Evolutionary conservation across 805 yeast species (phyloP).

Genomic region (Gaillardinia entomophila): DNA sequence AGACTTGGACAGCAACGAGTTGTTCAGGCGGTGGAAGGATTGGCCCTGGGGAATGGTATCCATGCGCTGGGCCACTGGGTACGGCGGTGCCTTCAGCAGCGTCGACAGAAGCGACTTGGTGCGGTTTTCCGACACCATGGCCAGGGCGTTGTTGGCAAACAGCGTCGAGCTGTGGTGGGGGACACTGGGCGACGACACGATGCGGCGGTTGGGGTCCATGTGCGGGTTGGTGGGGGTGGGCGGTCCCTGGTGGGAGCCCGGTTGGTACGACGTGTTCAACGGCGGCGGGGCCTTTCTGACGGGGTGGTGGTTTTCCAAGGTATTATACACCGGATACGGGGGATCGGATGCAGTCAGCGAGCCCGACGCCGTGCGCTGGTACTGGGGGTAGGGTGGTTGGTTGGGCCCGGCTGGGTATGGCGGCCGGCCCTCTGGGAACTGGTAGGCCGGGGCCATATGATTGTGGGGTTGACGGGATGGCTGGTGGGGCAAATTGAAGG

Average conservation of each 20-base stretch:
- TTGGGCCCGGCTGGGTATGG: too few species aligned
- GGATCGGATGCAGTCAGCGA: too few species aligned
- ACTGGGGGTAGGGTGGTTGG: too few species aligned
- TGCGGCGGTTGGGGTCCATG: slow-evolving; percentile 10
- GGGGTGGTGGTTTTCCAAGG: neutral
- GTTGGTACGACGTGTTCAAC: too few species aligned
- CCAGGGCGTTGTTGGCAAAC: neutral
- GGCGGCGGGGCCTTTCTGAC: neutral
- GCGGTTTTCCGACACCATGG: slow-evolving; percentile 13
- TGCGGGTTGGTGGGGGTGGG: slow-evolving; percentile 12
- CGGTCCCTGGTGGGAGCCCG: slow-evolving; percentile 11
- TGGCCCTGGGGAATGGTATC: slow-evolving; percentile 5
- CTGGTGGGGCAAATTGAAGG: too few species aligned
- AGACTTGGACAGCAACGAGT: slow-evolving; percentile 28
- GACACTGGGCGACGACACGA: slow-evolving; percentile 24
- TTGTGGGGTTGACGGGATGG: too few species aligned
- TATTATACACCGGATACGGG: neutral
- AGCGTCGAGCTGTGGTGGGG: slow-evolving; percentile 5
- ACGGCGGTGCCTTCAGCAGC: slow-evolving; percentile 4
- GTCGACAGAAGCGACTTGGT: slow-evolving; percentile 26
- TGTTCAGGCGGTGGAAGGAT: slow-evolving; percentile 5
- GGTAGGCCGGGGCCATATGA: too few species aligned
- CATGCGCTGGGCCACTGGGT: slow-evolving; percentile 1
- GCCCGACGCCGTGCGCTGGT: too few species aligned
- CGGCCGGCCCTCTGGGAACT: too few species aligned